Percentiles rank a stretch among this genome's conserved stretches.
These are phyloP conservation scores for Furcasterigmium sp. DNA, from an alignment of 2,329 filamentous ascomycete genomes.

Conservation along the genomic window DNA sequence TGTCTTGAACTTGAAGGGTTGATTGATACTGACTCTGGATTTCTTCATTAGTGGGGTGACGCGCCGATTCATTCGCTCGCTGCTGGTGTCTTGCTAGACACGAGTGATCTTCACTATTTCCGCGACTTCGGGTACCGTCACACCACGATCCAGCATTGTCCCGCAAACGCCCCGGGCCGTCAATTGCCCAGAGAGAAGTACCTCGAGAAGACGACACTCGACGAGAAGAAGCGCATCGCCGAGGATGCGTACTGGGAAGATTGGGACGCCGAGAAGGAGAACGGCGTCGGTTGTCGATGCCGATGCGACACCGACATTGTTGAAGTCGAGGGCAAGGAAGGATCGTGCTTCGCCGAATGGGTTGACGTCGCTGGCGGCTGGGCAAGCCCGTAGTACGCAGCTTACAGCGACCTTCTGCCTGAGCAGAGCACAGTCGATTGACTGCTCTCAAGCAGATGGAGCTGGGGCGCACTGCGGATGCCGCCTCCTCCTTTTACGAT, in stretches of 20 bases:
- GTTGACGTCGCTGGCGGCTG: conserved; percentile 95
- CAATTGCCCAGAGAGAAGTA: conserved; percentile 78
- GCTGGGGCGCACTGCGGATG: too few species aligned
- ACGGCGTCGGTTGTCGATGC: conserved; percentile 94
- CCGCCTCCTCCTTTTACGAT: too few species aligned
- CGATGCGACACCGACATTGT: conserved; percentile 96
- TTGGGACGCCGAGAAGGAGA: conserved; percentile 83
- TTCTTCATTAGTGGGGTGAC: conserved; percentile 76
- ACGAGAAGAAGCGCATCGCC: conserved; percentile 79
- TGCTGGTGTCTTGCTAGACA: conserved; percentile 77
- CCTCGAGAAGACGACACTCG: conserved; percentile 73
- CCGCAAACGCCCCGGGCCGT: conserved; percentile 84
- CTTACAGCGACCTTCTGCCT: not conserved
- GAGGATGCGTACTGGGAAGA: conserved; percentile 96
- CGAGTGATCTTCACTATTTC: conserved; percentile 94
- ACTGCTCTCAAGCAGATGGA: too few species aligned
- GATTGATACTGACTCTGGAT: conserved; percentile 25
- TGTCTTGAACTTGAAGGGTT: not conserved
- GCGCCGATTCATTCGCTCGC: conserved; percentile 97
- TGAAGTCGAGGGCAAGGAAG: conserved; percentile 95
- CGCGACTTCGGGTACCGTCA: conserved; percentile 97
- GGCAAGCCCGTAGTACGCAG: conserved; percentile 45
- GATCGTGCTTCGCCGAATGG: conserved; percentile 93
- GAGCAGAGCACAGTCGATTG: too few species aligned
- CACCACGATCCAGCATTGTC: conserved; percentile 98